phyloP scores from a whole-genome alignment of 2,329 filamentous ascomycete genomes.

The Colletotrichum liaoningense region DNA sequence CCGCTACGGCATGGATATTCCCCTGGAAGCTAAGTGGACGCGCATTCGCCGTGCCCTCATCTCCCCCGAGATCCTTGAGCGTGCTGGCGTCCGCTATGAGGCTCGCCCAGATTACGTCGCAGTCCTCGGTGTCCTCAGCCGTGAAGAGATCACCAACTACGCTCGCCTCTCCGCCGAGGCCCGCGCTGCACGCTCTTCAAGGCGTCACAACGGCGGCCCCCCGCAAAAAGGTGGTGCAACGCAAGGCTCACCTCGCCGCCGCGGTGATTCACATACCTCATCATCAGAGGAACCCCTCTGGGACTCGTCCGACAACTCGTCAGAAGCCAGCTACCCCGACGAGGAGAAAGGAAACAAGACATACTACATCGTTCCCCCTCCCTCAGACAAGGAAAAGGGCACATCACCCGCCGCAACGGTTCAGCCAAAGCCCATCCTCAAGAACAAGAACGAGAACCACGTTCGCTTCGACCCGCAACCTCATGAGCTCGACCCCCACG shows the following conservation, averaged over 20 bases:
- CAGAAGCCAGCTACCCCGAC: slow-evolving; percentile 38
- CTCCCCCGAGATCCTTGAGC: slow-evolving; percentile 67
- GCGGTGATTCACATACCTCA: slow-evolving; percentile 27
- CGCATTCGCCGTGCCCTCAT: slow-evolving; percentile 65
- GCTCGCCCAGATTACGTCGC: slow-evolving; percentile 71
- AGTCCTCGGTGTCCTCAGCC: slow-evolving; percentile 65
- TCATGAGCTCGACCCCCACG: slow-evolving; percentile 52
- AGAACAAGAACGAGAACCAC: slow-evolving; percentile 69
- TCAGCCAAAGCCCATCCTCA: slow-evolving; percentile 68
- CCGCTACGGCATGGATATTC: slow-evolving; percentile 66
- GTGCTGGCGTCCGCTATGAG: slow-evolving; percentile 69
- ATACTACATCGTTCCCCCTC: slow-evolving; percentile 55
- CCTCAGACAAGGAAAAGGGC: slow-evolving; percentile 40
- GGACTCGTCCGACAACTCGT: slow-evolving; percentile 44
- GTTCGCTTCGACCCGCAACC: slow-evolving; percentile 65
- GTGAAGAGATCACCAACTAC: slow-evolving; percentile 63
- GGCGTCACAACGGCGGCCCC: neutral
- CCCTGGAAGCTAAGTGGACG: slow-evolving; percentile 69
- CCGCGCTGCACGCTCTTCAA: slow-evolving; percentile 51
- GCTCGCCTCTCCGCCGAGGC: slow-evolving; percentile 61
- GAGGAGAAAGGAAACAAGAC: slow-evolving; percentile 45
- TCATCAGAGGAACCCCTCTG: slow-evolving; percentile 41
- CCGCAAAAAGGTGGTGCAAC: slow-evolving; percentile 22
- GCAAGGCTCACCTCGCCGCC: slow-evolving; percentile 3
- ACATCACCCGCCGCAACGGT: slow-evolving; percentile 49